A percentile compares a stretch with the other conserved stretches of the same genome.
Conservation (phyloP, 257 asterid species). For the Lantana camara region DNA sequence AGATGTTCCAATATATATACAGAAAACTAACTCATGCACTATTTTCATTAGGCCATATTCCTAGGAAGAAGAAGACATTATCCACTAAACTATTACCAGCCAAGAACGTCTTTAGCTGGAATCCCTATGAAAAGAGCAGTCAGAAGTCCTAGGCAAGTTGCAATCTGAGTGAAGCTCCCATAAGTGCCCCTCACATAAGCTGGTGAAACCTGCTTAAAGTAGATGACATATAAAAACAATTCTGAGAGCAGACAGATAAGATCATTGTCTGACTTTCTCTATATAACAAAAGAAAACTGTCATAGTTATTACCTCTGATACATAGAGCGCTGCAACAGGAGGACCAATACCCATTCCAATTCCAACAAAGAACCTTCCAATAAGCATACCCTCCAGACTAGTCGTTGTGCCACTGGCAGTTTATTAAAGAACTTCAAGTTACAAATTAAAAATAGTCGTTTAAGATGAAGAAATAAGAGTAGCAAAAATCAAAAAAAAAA, state of each 20-base stretch:
- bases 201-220: constrained; percentile 76
- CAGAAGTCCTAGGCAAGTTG: constrained; percentile 87
- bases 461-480: neutral
- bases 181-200: constrained; percentile 91
- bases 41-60: neutral
- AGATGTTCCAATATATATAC: neutral
- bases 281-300: neutral
- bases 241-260: constrained; percentile 11
- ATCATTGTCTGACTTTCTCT: neutral
- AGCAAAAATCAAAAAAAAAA: neutral
- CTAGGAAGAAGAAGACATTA: constrained; percentile 8
- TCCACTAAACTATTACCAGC: constrained; percentile 48
- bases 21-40: constrained; percentile 3
- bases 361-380: constrained; percentile 89
- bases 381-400: constrained; percentile 85
- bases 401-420: constrained; percentile 69
- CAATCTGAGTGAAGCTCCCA: constrained; percentile 90
- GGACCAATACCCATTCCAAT: constrained; percentile 97
- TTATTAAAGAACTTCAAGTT: constrained; percentile 19
- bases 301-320: constrained; percentile 68
- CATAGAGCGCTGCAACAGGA: constrained; percentile 91
- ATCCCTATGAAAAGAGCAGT: constrained; percentile 72
- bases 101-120: constrained; percentile 70
- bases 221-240: constrained; percentile 26
- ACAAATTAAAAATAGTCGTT: constrained; percentile 19